These are phyloP conservation scores for Ilex asprella DNA, from an alignment of 257 asterid species.

Conservation along the genomic window DNA sequence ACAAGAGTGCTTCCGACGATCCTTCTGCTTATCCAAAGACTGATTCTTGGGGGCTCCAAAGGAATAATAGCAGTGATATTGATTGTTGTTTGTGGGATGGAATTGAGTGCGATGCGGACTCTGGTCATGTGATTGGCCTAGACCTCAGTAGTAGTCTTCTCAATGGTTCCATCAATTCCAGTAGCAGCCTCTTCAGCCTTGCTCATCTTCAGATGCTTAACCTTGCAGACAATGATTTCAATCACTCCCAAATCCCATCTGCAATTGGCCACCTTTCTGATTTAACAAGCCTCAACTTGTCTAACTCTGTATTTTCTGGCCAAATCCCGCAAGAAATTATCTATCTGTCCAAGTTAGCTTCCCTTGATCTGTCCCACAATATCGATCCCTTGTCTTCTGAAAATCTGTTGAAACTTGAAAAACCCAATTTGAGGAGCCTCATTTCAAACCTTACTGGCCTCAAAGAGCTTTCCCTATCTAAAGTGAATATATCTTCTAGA, in stretches of 20 bases:
- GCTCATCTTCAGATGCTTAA: neutral
- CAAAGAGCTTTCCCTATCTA: neutral
- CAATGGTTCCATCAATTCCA: neutral
- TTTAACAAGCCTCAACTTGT: neutral
- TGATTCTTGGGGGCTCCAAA: neutral
- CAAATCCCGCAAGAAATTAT: neutral
- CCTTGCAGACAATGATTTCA: neutral
- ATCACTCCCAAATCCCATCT: neutral
- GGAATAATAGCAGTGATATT: neutral
- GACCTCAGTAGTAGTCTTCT: slow-evolving; percentile 3
- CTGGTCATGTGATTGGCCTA: slow-evolving; percentile 1
- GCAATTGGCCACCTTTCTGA: neutral
- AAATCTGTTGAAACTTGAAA: neutral
- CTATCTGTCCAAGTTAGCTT: neutral
- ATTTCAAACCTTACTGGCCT: neutral
- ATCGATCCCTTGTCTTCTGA: no score
- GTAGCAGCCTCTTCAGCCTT: neutral
- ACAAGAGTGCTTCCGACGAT: neutral
- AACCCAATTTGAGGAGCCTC: neutral
- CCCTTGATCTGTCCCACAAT: neutral
- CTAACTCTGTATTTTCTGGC: neutral
- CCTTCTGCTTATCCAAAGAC: neutral
- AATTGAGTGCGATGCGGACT: neutral
- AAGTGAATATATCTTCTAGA: neutral
- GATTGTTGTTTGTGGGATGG: slow-evolving; percentile 1